A percentile compares a stretch with the other conserved stretches of the same genome.
Evolutionary conservation across 768 basidiomycete genomes (phyloP).

Genomic region (Chalciporus piperatus): DNA sequence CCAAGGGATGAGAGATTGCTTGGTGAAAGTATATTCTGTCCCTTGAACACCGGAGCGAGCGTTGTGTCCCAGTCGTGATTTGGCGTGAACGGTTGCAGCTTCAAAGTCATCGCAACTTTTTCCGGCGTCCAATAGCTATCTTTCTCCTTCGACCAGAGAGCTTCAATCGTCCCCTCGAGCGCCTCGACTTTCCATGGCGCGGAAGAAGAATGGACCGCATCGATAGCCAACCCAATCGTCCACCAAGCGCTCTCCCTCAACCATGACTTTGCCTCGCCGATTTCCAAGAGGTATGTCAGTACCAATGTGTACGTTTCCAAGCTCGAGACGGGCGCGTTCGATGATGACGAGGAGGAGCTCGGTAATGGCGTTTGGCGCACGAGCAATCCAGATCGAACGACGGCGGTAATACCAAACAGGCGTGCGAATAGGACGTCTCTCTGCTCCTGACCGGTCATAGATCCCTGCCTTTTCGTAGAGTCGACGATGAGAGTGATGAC

Average conservation of each 20-base stretch:
- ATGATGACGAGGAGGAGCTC: constrained; percentile 53
- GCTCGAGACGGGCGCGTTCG: constrained; percentile 53
- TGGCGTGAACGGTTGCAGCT: constrained; percentile 60
- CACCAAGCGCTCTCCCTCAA: constrained; percentile 91
- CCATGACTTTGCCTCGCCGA: constrained; percentile 89
- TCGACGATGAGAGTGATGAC: constrained; percentile 75
- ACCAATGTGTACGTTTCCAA: constrained; percentile 56
- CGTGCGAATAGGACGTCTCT: constrained; percentile 90
- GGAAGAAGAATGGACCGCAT: constrained; percentile 53
- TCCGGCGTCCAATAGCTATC: constrained; percentile 74
- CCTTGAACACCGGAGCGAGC: constrained; percentile 75
- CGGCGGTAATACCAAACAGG: constrained; percentile 82
- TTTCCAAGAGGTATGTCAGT: constrained; percentile 54
- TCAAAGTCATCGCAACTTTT: constrained; percentile 77
- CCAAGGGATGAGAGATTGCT: constrained; percentile 75
- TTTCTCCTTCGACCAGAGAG: constrained; percentile 40
- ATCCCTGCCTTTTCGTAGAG: constrained; percentile 65
- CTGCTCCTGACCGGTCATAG: constrained; percentile 88
- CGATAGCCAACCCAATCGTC: constrained; percentile 62
- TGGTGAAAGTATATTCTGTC: constrained; percentile 60
- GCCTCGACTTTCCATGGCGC: constrained; percentile 74
- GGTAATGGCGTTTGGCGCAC: constrained; percentile 57
- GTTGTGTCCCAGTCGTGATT: constrained; percentile 64
- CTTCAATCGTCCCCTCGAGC: constrained; percentile 45
- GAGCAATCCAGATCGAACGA: constrained; percentile 83